Percentiles rank a stretch among this genome's conserved stretches.
Evolutionary conservation across 1,284 basidiomycete species (phyloP).

Genomic region (Ceratobasidium sp.): DNA sequence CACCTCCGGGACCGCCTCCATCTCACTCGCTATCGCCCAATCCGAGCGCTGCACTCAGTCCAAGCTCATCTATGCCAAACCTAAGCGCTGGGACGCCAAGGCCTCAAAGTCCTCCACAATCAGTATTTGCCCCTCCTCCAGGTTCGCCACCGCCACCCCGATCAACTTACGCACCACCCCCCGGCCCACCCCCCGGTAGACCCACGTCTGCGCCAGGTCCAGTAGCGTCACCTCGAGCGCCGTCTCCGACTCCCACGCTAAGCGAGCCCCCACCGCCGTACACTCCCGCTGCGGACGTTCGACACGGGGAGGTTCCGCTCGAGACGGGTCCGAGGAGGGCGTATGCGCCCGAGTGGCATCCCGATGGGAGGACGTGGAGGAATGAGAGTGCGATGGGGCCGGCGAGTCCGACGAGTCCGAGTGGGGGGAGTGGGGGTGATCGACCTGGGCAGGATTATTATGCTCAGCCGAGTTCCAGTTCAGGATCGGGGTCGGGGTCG

Average conservation of each 20-base stretch:
- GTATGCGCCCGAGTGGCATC: slow-evolving; percentile 54
- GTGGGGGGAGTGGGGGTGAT: slow-evolving; percentile 2
- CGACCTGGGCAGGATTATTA: not conserved
- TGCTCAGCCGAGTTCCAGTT: not conserved
- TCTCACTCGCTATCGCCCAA: slow-evolving; percentile 5
- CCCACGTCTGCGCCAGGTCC: slow-evolving; percentile 9
- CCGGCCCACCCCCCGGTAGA: slow-evolving; percentile 44
- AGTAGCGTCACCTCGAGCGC: slow-evolving; percentile 10
- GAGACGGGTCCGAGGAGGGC: slow-evolving; percentile 73
- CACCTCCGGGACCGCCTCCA: slow-evolving; percentile 32
- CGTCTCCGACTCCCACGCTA: slow-evolving; percentile 33
- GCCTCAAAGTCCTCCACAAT: slow-evolving; percentile 4
- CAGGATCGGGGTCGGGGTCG: not conserved
- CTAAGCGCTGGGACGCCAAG: not conserved
- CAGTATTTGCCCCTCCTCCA: slow-evolving; percentile 26
- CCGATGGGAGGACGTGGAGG: slow-evolving; percentile 37
- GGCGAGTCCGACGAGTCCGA: not conserved
- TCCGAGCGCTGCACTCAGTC: not conserved
- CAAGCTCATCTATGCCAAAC: not conserved
- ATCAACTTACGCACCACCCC: slow-evolving; percentile 44
- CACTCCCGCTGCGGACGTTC: slow-evolving; percentile 67
- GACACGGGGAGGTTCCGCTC: slow-evolving; percentile 71
- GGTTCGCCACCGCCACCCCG: slow-evolving; percentile 14
- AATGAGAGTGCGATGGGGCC: slow-evolving; percentile 19
- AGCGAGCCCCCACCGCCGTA: slow-evolving; percentile 75